These are phyloP conservation scores for Umbelopsis sp. DNA, from an alignment of 192 early-diverging fungal species.

Conservation along the genomic window DNA sequence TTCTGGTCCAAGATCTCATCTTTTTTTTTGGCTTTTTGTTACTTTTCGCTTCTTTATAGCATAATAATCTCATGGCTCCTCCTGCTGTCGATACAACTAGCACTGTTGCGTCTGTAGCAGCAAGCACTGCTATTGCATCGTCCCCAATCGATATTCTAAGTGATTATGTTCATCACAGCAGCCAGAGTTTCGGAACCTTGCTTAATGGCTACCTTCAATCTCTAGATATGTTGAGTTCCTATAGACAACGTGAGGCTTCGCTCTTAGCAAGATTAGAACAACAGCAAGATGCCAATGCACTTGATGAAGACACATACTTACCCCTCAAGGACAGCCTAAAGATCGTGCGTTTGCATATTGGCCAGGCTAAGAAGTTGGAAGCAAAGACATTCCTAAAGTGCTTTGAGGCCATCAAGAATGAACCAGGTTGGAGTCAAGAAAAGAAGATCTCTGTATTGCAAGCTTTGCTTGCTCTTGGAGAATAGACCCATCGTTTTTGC, in stretches of 20 bases:
- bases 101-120: neutral
- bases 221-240: conserved; percentile 5
- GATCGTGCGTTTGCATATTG: conserved; percentile 17
- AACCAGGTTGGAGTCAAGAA: conserved; percentile 20
- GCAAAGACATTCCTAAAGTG: conserved; percentile 15
- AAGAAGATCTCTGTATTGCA: conserved; percentile 20
- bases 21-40: neutral
- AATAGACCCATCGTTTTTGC: neutral
- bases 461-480: conserved; percentile 16
- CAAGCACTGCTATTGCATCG: conserved; percentile 2
- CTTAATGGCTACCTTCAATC: conserved; percentile 6
- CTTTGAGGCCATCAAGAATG: conserved; percentile 15
- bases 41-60: neutral
- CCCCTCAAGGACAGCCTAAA: conserved; percentile 13
- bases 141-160: neutral
- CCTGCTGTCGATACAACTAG: conserved; percentile 7
- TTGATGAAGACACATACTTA: conserved; percentile 10
- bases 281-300: conserved; percentile 4
- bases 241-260: conserved; percentile 8
- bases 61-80: neutral
- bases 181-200: neutral
- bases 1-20: neutral
- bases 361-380: conserved; percentile 12
- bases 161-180: conserved; percentile 13
- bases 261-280: neutral